Evolutionary conservation across 164 flowering plant genomes (phyloP).

Genomic region (Santalum album): DNA sequence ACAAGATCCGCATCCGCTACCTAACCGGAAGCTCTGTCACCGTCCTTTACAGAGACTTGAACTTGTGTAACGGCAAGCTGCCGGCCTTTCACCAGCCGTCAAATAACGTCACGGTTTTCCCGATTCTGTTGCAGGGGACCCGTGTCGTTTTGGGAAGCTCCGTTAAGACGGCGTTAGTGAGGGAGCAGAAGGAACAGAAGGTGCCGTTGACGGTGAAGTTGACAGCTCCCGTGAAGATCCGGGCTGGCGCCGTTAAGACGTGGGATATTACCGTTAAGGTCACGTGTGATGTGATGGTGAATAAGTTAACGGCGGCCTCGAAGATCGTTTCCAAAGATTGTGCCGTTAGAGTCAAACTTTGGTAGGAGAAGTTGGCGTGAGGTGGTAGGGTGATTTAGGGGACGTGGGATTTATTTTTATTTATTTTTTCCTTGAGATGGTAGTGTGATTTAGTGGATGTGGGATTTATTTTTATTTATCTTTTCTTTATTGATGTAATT

Average conservation of each 20-base stretch:
- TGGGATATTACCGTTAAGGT: slow-evolving; percentile 68
- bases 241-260: slow-evolving; percentile 58
- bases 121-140: slow-evolving; percentile 15
- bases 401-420: too few species aligned
- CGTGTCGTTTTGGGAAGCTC: slow-evolving; percentile 24
- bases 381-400: too few species aligned
- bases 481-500: too few species aligned
- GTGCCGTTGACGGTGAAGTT: slow-evolving; percentile 50
- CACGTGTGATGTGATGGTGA: slow-evolving; percentile 49
- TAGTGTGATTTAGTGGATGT: too few species aligned
- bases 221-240: slow-evolving; percentile 56
- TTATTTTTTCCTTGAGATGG: too few species aligned
- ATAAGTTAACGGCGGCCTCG: slow-evolving; percentile 39
- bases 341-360: slow-evolving; percentile 29
- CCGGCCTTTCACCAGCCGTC: slow-evolving; percentile 70
- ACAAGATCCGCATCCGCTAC: slow-evolving; percentile 63
- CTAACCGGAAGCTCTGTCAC: slow-evolving; percentile 35
- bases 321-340: slow-evolving; percentile 46
- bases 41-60: slow-evolving; percentile 28
- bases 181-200: slow-evolving; percentile 17
- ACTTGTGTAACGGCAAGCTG: slow-evolving; percentile 38
- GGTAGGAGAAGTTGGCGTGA: slow-evolving; percentile 11
- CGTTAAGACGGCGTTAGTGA: slow-evolving; percentile 14
- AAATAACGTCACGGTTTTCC: slow-evolving; percentile 55
- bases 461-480: too few species aligned